Percentiles rank a stretch among this genome's conserved stretches.
These are phyloP conservation scores for Phyllostachys edulis DNA, from an alignment of 176 grass and related monocot species.

Conservation along the genomic window DNA sequence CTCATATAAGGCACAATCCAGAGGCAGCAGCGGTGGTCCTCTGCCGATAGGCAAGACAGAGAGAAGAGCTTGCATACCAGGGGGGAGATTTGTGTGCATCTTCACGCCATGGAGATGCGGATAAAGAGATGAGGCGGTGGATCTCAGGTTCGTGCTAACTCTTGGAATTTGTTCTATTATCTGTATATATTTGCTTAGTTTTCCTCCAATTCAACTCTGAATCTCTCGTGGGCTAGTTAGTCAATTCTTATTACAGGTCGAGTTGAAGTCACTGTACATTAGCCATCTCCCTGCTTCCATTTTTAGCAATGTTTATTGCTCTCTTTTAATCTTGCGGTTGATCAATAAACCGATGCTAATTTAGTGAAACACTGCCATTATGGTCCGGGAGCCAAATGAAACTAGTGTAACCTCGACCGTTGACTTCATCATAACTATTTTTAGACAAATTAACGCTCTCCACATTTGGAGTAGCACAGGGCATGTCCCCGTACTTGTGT, in stretches of 20 bases:
- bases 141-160: slow-evolving; percentile 11
- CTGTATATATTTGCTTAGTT: background rate
- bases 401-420: background rate
- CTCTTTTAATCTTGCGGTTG: background rate
- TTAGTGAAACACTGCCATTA: background rate
- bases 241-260: background rate
- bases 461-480: no score
- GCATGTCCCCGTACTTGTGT: no score
- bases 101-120: background rate
- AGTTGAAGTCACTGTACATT: background rate
- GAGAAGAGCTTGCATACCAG: background rate
- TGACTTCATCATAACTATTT: background rate
- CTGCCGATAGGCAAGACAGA: background rate
- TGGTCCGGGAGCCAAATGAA: background rate
- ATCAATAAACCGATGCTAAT: background rate
- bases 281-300: background rate
- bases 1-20: background rate
- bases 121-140: background rate
- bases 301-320: background rate
- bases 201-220: background rate
- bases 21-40: background rate
- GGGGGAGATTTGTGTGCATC: background rate
- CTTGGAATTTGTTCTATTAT: background rate
- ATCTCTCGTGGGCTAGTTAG: background rate
- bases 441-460: background rate